A percentile compares a stretch with the other conserved stretches of the same genome.
Evolutionary conservation across 345 rosid genomes (phyloP).

Genomic region (Hypericum perforatum): DNA sequence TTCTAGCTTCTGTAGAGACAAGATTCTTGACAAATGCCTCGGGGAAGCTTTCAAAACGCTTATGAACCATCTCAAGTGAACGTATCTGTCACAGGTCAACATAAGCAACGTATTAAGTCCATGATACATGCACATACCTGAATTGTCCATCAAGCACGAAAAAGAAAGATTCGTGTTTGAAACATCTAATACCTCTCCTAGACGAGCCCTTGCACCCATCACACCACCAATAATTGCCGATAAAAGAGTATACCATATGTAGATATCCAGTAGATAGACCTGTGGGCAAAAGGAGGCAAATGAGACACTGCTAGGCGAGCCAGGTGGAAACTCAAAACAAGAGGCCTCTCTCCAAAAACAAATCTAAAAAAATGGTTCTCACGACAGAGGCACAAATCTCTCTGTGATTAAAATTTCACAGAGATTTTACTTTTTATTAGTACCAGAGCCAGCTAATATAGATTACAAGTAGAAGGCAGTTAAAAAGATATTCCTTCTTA

Average conservation of each 20-base stretch:
- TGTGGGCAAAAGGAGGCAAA: constrained; percentile 14
- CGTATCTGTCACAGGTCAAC: constrained; percentile 53
- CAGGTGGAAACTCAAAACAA: constrained; percentile 1
- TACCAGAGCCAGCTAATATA: constrained; percentile 2
- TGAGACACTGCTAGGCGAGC: background rate
- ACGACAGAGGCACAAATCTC: too few relatives aligned
- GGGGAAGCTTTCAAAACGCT: constrained; percentile 98
- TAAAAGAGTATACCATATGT: constrained; percentile 85
- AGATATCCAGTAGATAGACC: constrained; percentile 96
- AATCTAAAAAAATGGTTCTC: too few relatives aligned
- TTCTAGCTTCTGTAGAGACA: constrained; percentile 48
- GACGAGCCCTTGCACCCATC: constrained; percentile 95
- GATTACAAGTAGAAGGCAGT: constrained; percentile 1
- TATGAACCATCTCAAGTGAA: constrained; percentile 86
- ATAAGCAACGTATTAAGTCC: background rate
- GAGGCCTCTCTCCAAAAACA: background rate
- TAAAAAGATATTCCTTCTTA: too few relatives aligned
- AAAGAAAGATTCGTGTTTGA: background rate
- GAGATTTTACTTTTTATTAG: background rate
- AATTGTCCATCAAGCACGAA: constrained; percentile 2
- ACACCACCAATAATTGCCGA: constrained; percentile 96
- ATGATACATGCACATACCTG: constrained; percentile 7
- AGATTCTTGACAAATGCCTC: constrained; percentile 81
- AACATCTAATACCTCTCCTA: constrained; percentile 69
- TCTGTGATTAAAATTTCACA: too few relatives aligned